These are phyloP conservation scores for Abrus precatorius DNA, from an alignment of 306 rosid species.

Conservation along the genomic window DNA sequence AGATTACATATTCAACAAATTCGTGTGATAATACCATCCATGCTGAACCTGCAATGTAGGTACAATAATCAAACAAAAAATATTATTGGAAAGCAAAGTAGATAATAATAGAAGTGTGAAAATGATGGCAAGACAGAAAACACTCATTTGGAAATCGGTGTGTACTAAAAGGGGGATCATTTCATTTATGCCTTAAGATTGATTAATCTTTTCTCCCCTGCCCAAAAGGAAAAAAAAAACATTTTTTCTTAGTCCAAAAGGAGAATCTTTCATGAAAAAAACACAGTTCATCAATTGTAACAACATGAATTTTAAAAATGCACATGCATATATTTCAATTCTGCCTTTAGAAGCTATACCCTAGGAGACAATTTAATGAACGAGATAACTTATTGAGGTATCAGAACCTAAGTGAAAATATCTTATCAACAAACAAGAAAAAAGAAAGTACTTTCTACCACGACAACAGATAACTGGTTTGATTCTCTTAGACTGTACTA, in stretches of 20 bases:
- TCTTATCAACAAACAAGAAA: neutral
- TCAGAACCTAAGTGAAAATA: constrained; percentile 18
- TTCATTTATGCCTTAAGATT: constrained; percentile 21
- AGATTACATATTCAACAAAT: constrained; percentile 77
- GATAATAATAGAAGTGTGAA: neutral
- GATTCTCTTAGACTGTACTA: constrained; percentile 1
- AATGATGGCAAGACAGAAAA: neutral
- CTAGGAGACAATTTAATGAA: constrained; percentile 28
- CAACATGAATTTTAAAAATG: constrained; percentile 8
- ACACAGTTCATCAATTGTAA: neutral
- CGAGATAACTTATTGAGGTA: neutral
- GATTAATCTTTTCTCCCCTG: constrained; percentile 12
- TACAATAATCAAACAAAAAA: constrained; percentile 22
- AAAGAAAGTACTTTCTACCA: neutral
- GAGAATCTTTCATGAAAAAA: neutral
- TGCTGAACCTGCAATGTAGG: constrained; percentile 83
- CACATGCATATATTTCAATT: constrained; percentile 10
- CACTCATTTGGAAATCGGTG: neutral
- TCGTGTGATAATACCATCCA: constrained; percentile 90
- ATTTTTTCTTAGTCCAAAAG: neutral
- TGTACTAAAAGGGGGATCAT: neutral
- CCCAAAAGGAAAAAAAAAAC: neutral
- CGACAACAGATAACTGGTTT: constrained; percentile 3
- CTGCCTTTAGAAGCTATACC: constrained; percentile 1
- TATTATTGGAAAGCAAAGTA: neutral